A percentile compares a stretch with the other conserved stretches of the same genome.
Conservation (phyloP, 768 basidiomycete species). For the Pilatotrama ljubarskyi region DNA sequence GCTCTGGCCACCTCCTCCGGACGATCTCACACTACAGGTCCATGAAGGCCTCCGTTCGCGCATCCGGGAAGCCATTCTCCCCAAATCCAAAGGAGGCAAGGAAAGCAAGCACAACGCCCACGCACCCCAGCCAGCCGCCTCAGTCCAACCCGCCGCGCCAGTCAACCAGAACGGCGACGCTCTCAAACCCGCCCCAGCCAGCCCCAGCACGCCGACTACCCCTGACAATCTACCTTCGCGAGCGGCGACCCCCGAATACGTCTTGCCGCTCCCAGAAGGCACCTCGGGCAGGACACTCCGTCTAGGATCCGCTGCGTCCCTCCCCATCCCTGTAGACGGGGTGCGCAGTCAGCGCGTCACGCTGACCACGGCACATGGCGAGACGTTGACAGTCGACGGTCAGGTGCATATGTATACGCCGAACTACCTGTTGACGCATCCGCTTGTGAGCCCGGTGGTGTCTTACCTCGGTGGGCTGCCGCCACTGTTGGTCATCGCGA, state of each 20-base stretch:
- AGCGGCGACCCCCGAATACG: conserved; percentile 12
- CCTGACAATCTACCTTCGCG: neutral
- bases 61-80: conserved; percentile 55
- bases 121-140: no score
- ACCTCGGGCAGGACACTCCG: conserved; percentile 39
- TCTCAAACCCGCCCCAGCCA: no score
- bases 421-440: conserved; percentile 76
- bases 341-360: conserved; percentile 45
- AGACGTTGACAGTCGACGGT: conserved; percentile 52
- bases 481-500: conserved; percentile 80
- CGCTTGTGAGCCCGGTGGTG: conserved; percentile 78
- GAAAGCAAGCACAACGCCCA: neutral
- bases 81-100: conserved; percentile 1
- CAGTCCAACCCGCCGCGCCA: neutral
- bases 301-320: conserved; percentile 48
- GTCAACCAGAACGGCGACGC: neutral
- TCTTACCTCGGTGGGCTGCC: conserved; percentile 89
- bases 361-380: conserved; percentile 49
- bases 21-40: conserved; percentile 57
- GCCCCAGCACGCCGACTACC: no score
- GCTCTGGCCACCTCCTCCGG: conserved; percentile 76
- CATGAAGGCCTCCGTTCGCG: conserved; percentile 60
- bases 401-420: conserved; percentile 88
- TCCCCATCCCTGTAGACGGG: conserved; percentile 39
- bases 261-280: conserved; percentile 16